Base-by-base conservation (phyloP, 78 protist genomes). In the Goniomonas avonlea region DNA sequence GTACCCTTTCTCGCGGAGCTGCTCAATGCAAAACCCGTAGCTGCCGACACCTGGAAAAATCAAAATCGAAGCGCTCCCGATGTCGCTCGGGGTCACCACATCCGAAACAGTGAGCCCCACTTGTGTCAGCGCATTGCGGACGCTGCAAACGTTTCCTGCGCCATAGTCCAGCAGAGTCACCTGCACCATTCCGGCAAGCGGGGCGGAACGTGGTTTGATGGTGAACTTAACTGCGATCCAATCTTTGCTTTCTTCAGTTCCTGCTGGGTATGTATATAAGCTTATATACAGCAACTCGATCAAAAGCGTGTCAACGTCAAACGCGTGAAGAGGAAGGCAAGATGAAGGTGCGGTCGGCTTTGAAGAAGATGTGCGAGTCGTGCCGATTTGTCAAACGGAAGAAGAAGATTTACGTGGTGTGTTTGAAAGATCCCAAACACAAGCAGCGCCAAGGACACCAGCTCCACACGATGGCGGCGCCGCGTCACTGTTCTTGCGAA, bases 141-240 rank as follows among this genome's bases (percentile, higher is more conserved):
- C 75, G 39, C 81, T 66, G 38, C 86, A 71, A 27, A 88, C 83
- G 48, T 88, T 88, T 20, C 92, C 92, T 0, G 92, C 92, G 59
- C 92, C 92, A 73, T 88, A 88, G 84, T 88, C 88, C 27, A 88
- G 76, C 32, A 82, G 29, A 29, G 73, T 7, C 21, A 82, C 82
- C 63, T 56, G 23, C 37, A 56, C 65, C 65, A 56, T 56, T n/a
- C n/a, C n/a, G n/a, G n/a, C n/a, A n/a, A n/a, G n/a, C n/a, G n/a
- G n/a, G n/a, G n/a, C n/a, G n/a, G n/a, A n/a, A n/a, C n/a, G n/a
- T n/a, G n/a, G n/a, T n/a, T n/a, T n/a, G n/a, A n/a, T n/a, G n/a
- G n/a, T n/a, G n/a, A n/a, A n/a, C n/a, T n/a, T n/a, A n/a, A n/a
- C n/a, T n/a, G n/a, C n/a, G n/a, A n/a, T n/a, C n/a, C n/a, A n/a